Conservation (phyloP, 768 basidiomycete species). For the Dioszegia aurantiaca region DNA sequence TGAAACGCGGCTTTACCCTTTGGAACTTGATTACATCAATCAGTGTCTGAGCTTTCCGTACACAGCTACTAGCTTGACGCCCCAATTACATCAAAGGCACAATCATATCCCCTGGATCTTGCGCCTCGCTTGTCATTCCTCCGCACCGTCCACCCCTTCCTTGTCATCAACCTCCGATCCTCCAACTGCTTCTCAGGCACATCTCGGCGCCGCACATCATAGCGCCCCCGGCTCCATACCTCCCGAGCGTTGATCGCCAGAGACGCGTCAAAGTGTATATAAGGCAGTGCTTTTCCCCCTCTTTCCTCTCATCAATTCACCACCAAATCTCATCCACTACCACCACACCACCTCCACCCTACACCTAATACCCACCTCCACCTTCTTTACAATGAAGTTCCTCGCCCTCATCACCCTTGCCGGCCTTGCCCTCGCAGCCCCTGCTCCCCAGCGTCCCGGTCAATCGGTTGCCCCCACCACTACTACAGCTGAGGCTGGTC, state of each 20-base stretch:
- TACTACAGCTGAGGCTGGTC: conserved; percentile 13
- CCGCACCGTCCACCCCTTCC: no score
- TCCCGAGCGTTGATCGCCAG: background rate
- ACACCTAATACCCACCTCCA: background rate
- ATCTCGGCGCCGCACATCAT: background rate
- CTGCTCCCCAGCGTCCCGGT: conserved; percentile 23
- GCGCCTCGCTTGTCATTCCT: no score
- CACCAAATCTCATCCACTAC: background rate
- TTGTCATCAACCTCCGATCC: no score
- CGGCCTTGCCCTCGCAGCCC: conserved; percentile 44
- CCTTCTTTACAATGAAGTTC: conserved; percentile 42
- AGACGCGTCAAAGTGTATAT: background rate
- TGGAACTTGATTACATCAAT: no score
- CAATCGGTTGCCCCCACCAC: conserved; percentile 9
- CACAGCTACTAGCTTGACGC: no score
- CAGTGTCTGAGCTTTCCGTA: no score
- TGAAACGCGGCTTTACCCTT: no score
- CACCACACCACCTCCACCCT: conserved; percentile 4
- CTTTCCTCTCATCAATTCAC: background rate
- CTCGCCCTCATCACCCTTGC: conserved; percentile 35
- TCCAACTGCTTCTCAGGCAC: background rate
- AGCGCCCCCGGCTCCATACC: background rate
- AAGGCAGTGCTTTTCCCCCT: background rate
- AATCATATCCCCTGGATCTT: no score
- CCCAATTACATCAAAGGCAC: no score